Evolutionary conservation across 2,329 filamentous ascomycete genomes (phyloP).

Genomic region (Hymenoscyphus salicellus): DNA sequence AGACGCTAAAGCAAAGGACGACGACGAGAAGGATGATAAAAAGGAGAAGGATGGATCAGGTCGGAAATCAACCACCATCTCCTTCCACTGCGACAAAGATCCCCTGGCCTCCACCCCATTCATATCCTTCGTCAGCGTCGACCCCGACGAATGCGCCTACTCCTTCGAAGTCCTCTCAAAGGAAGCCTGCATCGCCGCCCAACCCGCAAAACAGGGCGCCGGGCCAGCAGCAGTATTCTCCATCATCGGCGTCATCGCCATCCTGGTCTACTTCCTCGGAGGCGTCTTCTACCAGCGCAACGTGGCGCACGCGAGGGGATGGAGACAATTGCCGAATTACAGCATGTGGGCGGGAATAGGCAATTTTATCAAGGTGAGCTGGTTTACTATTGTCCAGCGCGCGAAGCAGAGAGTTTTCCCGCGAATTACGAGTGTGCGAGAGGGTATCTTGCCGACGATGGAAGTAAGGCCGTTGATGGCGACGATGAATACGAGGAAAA

Average conservation of each 20-base stretch:
- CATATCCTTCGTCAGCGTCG: slow-evolving; percentile 77
- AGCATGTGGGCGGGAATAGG: slow-evolving; percentile 86
- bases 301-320: slow-evolving; percentile 89
- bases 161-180: slow-evolving; percentile 89
- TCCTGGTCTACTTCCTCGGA: slow-evolving; percentile 85
- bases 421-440: slow-evolving; percentile 33
- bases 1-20: slow-evolving; percentile 26
- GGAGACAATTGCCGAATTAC: slow-evolving; percentile 94
- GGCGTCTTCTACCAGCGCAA: slow-evolving; percentile 95
- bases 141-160: slow-evolving; percentile 89
- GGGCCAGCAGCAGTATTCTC: slow-evolving; percentile 77
- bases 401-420: slow-evolving; percentile 30
- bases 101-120: slow-evolving; percentile 64
- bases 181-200: slow-evolving; percentile 69
- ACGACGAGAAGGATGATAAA: slow-evolving; percentile 37
- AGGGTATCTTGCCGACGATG: slow-evolving; percentile 36
- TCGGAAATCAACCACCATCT: slow-evolving; percentile 81
- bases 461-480: slow-evolving; percentile 28
- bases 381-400: slow-evolving; percentile 31
- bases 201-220: slow-evolving; percentile 69
- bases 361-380: slow-evolving; percentile 73
- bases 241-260: slow-evolving; percentile 73
- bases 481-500: slow-evolving; percentile 15
- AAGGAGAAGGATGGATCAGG: slow-evolving; percentile 35
- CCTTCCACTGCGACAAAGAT: slow-evolving; percentile 88